phyloP scores from a whole-genome alignment of 2,329 filamentous ascomycete species.

The Aspergillus neotritici region DNA sequence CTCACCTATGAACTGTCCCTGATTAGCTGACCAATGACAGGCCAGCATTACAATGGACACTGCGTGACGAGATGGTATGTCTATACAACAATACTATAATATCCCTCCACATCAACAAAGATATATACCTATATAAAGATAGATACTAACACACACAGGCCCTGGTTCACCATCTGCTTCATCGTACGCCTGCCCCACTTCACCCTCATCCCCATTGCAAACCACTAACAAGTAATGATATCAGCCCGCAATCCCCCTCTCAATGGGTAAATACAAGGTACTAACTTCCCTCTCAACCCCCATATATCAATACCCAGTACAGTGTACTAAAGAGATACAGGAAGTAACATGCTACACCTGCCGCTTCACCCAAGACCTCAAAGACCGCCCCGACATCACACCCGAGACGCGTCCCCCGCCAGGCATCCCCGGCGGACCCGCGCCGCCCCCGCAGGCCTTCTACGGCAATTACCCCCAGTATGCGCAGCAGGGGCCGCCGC shows the following conservation, averaged over 20 bases:
- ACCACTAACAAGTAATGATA: too few species aligned
- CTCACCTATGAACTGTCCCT: neutral
- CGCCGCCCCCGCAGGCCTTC: conserved; percentile 21
- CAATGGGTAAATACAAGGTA: conserved; percentile 38
- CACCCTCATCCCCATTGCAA: too few species aligned
- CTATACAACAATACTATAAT: neutral
- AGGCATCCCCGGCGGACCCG: conserved; percentile 22
- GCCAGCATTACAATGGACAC: conserved; percentile 42
- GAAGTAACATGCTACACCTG: conserved; percentile 37
- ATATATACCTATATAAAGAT: neutral
- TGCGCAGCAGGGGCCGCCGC: conserved; percentile 10
- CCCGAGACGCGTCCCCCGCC: conserved; percentile 31
- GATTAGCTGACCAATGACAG: conserved; percentile 14
- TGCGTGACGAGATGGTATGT: conserved; percentile 41
- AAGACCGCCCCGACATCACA: conserved; percentile 35
- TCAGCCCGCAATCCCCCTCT: conserved; percentile 36
- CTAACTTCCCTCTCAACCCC: neutral
- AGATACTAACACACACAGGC: conserved; percentile 20
- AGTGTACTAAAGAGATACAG: conserved; percentile 21
- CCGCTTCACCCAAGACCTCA: conserved; percentile 34
- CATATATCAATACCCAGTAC: neutral
- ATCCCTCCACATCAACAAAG: neutral
- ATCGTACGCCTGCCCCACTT: conserved; percentile 25
- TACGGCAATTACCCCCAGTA: conserved; percentile 1
- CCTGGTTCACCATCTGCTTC: conserved; percentile 44